Evolutionary conservation across 2,329 filamentous ascomycete species (phyloP).

Genomic region (Xylariomycetidae sp.): DNA sequence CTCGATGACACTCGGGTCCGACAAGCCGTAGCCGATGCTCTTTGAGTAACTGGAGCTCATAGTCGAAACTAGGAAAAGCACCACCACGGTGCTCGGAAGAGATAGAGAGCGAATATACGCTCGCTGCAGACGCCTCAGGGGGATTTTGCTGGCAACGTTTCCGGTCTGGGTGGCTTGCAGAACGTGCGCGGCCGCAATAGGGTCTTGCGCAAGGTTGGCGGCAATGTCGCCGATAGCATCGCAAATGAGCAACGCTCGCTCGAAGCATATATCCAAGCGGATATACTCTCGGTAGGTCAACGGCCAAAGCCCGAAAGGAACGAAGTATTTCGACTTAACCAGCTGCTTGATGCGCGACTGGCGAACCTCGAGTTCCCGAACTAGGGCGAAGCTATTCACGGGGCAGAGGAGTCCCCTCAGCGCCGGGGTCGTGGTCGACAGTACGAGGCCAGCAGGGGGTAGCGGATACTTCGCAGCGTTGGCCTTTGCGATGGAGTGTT

Average conservation of each 20-base stretch:
- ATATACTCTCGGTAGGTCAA: constrained; percentile 7
- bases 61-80: constrained; percentile 13
- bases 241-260: constrained; percentile 17
- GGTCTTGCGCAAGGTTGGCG: constrained; percentile 8
- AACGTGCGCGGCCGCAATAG: too few relatives aligned
- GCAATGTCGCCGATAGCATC: constrained; percentile 23
- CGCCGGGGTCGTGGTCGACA: constrained; percentile 13
- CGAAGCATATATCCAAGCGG: constrained; percentile 8
- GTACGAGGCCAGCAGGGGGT: constrained; percentile 10
- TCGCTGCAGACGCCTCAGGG: constrained; percentile 14
- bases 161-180: constrained; percentile 4
- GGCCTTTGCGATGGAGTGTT: constrained; percentile 14
- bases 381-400: constrained; percentile 11
- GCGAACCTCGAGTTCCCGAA: constrained; percentile 19
- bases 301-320: constrained; percentile 9
- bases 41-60: constrained; percentile 6
- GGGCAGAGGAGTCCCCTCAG: constrained; percentile 11
- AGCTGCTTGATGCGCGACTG: constrained; percentile 11
- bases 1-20: constrained; percentile 10
- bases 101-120: constrained; percentile 16
- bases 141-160: not conserved
- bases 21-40: not conserved
- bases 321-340: constrained; percentile 8
- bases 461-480: constrained; percentile 3
- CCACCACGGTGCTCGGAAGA: constrained; percentile 12